phyloP scores from a whole-genome alignment of 495 filamentous ascomycete species.

The Neurospora sp. region DNA sequence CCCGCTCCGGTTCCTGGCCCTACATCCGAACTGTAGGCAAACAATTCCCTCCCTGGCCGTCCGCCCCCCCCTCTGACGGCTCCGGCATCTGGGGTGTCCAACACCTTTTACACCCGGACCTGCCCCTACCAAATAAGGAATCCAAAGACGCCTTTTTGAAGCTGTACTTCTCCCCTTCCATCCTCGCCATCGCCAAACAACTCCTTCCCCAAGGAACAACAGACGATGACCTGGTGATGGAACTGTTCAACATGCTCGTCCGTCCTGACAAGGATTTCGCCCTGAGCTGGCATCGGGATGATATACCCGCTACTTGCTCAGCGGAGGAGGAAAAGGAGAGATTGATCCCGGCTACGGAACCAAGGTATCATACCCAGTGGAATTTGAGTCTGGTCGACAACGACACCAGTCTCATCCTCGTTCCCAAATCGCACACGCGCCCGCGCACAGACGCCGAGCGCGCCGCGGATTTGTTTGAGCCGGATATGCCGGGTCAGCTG shows the following conservation, averaged over 20 bases:
- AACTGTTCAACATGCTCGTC: slow-evolving; percentile 72
- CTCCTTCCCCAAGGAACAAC: slow-evolving; percentile 26
- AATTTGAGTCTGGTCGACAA: slow-evolving; percentile 66
- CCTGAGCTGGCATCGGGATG: slow-evolving; percentile 71
- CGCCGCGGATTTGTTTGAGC: slow-evolving; percentile 47
- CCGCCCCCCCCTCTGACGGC: slow-evolving; percentile 27
- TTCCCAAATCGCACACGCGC: slow-evolving; percentile 60
- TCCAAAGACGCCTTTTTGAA: slow-evolving; percentile 43
- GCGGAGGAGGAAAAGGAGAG: slow-evolving; percentile 43
- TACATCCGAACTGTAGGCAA: slow-evolving; percentile 74
- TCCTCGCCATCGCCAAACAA: slow-evolving; percentile 48
- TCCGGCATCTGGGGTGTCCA: slow-evolving; percentile 78
- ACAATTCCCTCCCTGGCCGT: slow-evolving; percentile 75
- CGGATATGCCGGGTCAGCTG: slow-evolving; percentile 47
- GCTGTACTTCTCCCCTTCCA: slow-evolving; percentile 53
- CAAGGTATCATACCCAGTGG: slow-evolving; percentile 58
- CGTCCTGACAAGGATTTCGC: slow-evolving; percentile 51
- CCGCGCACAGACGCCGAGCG: slow-evolving; percentile 57
- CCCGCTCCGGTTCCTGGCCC: slow-evolving; percentile 58
- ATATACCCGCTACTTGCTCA: slow-evolving; percentile 48
- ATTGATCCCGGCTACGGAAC: slow-evolving; percentile 29
- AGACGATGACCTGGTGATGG: slow-evolving; percentile 53
- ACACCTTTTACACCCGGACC: slow-evolving; percentile 64
- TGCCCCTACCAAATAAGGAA: slow-evolving; percentile 24
- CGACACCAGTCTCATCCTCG: slow-evolving; percentile 43